Percentiles rank a stretch among this genome's conserved stretches.
phyloP scores from a whole-genome alignment of 345 rosid species.

The Populus alba region DNA sequence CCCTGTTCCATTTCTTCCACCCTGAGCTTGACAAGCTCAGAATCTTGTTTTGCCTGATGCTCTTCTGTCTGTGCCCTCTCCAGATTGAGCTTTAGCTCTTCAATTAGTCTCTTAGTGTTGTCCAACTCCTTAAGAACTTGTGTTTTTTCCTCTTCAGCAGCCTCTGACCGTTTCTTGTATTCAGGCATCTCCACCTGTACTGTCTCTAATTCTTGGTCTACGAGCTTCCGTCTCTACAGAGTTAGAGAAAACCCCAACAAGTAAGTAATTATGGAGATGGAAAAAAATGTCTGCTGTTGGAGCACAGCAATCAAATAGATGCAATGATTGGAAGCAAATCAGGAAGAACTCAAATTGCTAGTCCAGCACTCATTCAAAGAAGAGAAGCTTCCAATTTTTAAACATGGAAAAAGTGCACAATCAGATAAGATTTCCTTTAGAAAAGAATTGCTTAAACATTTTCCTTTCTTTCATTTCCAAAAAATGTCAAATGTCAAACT shows the following conservation, averaged over 20 bases:
- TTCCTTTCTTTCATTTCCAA: background rate
- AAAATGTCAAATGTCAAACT: background rate
- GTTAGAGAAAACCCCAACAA: conserved; percentile 6
- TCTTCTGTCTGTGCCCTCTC: conserved; percentile 93
- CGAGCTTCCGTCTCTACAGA: conserved; percentile 58
- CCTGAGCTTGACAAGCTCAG: conserved; percentile 82
- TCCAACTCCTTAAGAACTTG: conserved; percentile 69
- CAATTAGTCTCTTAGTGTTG: conserved; percentile 72
- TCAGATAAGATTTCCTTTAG: background rate
- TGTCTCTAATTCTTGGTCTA: conserved; percentile 74
- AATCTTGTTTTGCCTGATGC: conserved; percentile 87
- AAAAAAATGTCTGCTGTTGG: background rate
- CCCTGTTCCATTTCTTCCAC: conserved; percentile 95
- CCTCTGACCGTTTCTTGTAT: conserved; percentile 52
- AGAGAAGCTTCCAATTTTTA: background rate
- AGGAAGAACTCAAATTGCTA: conserved; percentile 3
- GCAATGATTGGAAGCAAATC: background rate
- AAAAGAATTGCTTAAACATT: background rate
- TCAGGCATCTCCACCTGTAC: conserved; percentile 66
- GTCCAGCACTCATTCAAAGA: background rate
- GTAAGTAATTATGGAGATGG: conserved; percentile 6
- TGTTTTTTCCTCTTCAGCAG: conserved; percentile 57
- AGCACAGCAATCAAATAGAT: background rate
- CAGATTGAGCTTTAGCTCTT: conserved; percentile 76
- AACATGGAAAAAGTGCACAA: background rate